Base-by-base conservation (phyloP, 495 filamentous ascomycete species). In the Xylaria flabelliformis region DNA sequence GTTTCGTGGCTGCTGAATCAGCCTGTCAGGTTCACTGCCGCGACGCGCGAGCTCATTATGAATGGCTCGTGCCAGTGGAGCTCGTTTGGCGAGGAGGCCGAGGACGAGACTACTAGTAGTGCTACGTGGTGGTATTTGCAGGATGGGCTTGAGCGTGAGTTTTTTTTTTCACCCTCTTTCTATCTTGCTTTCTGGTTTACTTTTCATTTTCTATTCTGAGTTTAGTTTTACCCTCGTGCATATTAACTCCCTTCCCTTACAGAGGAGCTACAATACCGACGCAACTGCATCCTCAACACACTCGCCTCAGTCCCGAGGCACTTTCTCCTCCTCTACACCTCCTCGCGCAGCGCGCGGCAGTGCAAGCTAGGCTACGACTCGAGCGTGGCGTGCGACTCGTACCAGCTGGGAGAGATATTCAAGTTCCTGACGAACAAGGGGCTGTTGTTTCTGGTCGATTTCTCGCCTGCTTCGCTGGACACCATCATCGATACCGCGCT, bases 371-470 rank as follows among this genome's bases (percentile, higher is more conserved):
- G 92, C 50, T 94, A 95, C 76, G 91, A 91, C 70, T 90, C 90
- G 46, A 91, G 89, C 50, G 82, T 86, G 19, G 88, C 91, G 72
- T 97, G 94, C 79, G 94, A 97, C 80, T 89, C 91, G 6, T 97
- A 93, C 79, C 93, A 97, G 75, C 85, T 97, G 0, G 94, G 94
- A 19, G 92, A 97, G 81, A 94, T 94, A 85, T 81, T 93, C 72
- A 91, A 92, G 50, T 97, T 97, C 79, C 90, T 97, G 34, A 77
- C 85, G 5, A 83, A 86, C 64, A 90, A 77, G 79, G 83, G 74
- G 79, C 86, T 83, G 74, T 80, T 81, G 24, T 87, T 74, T 79
- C 85, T 82, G 70, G 86, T 80, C 72, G 83, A 85, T 74, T 84
- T 84, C 64, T 79, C 79, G 0, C 72, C 83, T 0, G 32, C 58